Evolutionary conservation across 176 grass and related monocot genomes (phyloP).

Genomic region (Bromus sterilis): DNA sequence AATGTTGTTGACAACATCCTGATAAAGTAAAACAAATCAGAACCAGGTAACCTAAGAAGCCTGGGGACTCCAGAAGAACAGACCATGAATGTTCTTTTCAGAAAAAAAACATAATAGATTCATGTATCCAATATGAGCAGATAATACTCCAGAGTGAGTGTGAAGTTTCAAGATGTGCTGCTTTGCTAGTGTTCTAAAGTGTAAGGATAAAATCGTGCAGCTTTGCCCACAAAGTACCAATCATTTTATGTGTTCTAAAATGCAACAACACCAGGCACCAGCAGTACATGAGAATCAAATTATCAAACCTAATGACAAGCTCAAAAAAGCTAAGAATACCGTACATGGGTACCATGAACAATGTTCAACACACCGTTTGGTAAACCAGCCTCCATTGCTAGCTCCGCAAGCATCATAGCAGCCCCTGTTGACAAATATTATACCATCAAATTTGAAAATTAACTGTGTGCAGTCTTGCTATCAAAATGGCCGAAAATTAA

Average conservation of each 20-base stretch:
- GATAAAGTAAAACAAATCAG: constrained; percentile 18
- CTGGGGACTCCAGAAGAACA: neutral
- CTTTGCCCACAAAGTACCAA: neutral
- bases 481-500: neutral
- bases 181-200: neutral
- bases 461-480: neutral
- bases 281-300: neutral
- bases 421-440: constrained; percentile 55
- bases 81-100: neutral
- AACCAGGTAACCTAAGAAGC: constrained; percentile 14
- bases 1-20: constrained; percentile 98
- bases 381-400: constrained; percentile 87
- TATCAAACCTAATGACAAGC: neutral
- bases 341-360: constrained; percentile 98
- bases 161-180: neutral
- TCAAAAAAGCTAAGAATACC: constrained; percentile 11
- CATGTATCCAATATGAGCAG: neutral
- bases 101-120: neutral
- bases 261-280: neutral
- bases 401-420: constrained; percentile 90
- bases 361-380: constrained; percentile 92
- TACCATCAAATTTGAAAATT: constrained; percentile 8
- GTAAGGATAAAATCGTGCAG: neutral
- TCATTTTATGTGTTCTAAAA: neutral
- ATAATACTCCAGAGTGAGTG: neutral